Percentiles rank a stretch among this genome's conserved stretches.
phyloP scores from a whole-genome alignment of 257 asterid genomes.

The Orobanche coerulescens region DNA sequence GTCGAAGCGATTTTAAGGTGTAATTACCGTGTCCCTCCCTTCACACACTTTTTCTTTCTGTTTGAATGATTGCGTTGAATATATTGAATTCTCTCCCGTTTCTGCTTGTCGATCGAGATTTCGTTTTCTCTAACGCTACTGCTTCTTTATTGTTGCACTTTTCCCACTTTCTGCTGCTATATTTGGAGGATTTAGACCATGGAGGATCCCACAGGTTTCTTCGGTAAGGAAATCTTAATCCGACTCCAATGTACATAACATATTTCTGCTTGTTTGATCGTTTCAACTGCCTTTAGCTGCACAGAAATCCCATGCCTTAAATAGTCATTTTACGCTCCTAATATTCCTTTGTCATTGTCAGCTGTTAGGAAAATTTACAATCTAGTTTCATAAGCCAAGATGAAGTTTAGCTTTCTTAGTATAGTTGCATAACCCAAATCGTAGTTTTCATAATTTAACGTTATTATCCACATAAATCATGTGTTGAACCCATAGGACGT shows the following conservation, averaged over 20 bases:
- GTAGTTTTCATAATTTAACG: too few species aligned
- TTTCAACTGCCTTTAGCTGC: background rate
- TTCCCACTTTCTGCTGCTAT: conserved; percentile 19
- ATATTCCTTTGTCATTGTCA: background rate
- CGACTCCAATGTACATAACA: background rate
- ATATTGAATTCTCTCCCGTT: background rate
- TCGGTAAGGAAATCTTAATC: conserved; percentile 44
- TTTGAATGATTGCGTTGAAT: background rate
- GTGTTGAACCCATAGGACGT: background rate
- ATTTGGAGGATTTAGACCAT: conserved; percentile 51
- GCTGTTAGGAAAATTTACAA: background rate
- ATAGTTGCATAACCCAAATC: background rate
- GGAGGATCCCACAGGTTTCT: conserved; percentile 92
- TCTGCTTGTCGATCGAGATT: background rate
- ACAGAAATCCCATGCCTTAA: background rate
- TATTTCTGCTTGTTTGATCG: background rate
- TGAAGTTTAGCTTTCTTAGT: background rate
- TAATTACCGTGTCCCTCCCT: background rate
- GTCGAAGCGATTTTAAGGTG: conserved; percentile 94
- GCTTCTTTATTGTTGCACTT: conserved; percentile 6
- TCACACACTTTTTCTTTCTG: background rate
- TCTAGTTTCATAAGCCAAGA: background rate
- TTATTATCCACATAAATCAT: too few species aligned
- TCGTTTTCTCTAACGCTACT: conserved; percentile 7
- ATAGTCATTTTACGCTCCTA: background rate